Evolutionary conservation across 129 eudicot species (phyloP).

Genomic region (Lonicera japonica): DNA sequence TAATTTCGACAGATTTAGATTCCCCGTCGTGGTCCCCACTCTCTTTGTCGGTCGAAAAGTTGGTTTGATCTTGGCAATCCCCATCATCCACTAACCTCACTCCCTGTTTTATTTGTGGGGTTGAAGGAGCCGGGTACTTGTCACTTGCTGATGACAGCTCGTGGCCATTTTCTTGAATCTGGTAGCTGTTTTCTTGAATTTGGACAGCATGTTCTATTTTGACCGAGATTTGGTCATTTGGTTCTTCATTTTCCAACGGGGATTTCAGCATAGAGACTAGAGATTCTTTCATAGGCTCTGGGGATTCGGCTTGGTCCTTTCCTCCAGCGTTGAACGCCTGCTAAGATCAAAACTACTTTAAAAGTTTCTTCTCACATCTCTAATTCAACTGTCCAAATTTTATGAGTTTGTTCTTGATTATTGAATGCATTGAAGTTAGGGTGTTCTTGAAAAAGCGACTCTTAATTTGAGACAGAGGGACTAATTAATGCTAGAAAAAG

Average conservation of each 20-base stretch:
- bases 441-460: too few species aligned
- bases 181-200: background rate
- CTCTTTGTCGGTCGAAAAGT: conserved; percentile 32
- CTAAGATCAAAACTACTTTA: background rate
- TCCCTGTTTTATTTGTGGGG: conserved; percentile 68
- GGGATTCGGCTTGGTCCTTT: conserved; percentile 36
- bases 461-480: background rate
- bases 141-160: conserved; percentile 36
- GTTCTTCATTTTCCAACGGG: conserved; percentile 22
- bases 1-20: conserved; percentile 69
- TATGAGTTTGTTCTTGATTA: too few species aligned
- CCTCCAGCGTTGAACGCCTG: conserved; percentile 69
- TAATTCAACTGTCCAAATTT: too few species aligned
- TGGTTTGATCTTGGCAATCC: conserved; percentile 52
- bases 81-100: conserved; percentile 45
- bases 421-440: too few species aligned
- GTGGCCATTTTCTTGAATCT: conserved; percentile 22
- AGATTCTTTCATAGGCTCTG: conserved; percentile 38
- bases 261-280: conserved; percentile 26
- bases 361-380: background rate
- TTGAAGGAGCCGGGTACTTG: conserved; percentile 77
- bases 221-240: conserved; percentile 12
- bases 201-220: conserved; percentile 8
- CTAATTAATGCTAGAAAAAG: background rate
- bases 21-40: conserved; percentile 47